A percentile compares a stretch with the other conserved stretches of the same genome.
Conservation (phyloP, 2,329 filamentous ascomycete genomes). For the Microsporum audouinii region DNA sequence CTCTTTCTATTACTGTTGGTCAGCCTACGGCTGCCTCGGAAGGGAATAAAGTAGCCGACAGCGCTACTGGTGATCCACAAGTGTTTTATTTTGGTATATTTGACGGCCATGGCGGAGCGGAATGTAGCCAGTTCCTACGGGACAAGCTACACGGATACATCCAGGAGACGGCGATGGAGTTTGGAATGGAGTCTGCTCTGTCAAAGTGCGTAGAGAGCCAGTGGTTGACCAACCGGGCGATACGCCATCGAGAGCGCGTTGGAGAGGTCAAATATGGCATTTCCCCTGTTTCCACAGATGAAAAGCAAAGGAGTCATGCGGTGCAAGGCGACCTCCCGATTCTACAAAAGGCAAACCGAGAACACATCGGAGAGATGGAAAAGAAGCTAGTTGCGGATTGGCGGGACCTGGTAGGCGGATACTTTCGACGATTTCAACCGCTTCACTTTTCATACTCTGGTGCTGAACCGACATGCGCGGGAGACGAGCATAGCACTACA, state of each 20-base stretch:
- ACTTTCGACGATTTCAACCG: constrained; percentile 83
- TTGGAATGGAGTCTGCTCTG: constrained; percentile 68
- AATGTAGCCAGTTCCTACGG: constrained; percentile 77
- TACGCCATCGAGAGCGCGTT: constrained; percentile 7
- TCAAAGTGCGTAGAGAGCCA: constrained; percentile 26
- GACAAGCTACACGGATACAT: constrained; percentile 82
- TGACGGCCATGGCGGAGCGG: constrained; percentile 82
- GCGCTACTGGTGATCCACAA: constrained; percentile 77
- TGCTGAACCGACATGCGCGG: constrained; percentile 12
- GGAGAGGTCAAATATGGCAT: neutral
- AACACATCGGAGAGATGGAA: constrained; percentile 58
- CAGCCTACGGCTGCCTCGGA: constrained; percentile 11
- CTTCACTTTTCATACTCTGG: constrained; percentile 54
- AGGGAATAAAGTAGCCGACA: constrained; percentile 58
- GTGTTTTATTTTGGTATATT: constrained; percentile 97
- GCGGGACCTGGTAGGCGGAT: constrained; percentile 77
- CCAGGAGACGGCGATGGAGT: constrained; percentile 64
- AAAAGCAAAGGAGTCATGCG: constrained; percentile 7
- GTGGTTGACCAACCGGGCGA: constrained; percentile 3
- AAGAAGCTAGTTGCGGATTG: constrained; percentile 62
- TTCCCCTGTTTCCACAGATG: neutral
- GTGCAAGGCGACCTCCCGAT: constrained; percentile 33
- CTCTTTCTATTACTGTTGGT: constrained; percentile 47
- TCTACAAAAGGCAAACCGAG: constrained; percentile 43
- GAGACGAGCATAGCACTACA: constrained; percentile 26